phyloP scores from a whole-genome alignment of 2,329 filamentous ascomycete species.

The Chaetomium olivaceum region DNA sequence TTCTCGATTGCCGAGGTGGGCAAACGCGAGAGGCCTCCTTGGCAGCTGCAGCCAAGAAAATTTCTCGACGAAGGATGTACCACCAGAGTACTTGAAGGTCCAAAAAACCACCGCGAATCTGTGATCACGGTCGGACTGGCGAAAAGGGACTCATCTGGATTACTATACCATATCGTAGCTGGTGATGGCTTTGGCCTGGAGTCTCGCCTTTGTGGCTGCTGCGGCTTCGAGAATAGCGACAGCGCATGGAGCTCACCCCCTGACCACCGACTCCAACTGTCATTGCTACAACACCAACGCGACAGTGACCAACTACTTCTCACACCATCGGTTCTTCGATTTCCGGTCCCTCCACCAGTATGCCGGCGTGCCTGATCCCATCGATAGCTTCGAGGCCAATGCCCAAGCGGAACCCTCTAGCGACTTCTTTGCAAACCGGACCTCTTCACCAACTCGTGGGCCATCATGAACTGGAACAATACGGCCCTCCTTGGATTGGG shows the following conservation, averaged over 20 bases:
- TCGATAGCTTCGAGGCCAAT: constrained; percentile 36
- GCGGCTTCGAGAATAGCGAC: constrained; percentile 22
- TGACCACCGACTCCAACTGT: constrained; percentile 37
- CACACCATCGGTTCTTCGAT: constrained; percentile 43
- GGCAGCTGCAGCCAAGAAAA: background rate
- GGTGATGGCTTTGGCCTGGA: constrained; percentile 16
- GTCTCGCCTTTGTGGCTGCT: constrained; percentile 21
- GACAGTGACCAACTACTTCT: constrained; percentile 39
- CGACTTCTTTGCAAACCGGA: constrained; percentile 37
- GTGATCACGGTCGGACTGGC: background rate
- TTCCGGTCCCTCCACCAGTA: constrained; percentile 40
- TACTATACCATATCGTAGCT: background rate
- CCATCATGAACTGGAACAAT: constrained; percentile 43
- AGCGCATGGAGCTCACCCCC: constrained; percentile 28
- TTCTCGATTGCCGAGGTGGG: constrained; percentile 4
- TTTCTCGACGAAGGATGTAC: background rate
- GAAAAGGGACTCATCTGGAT: background rate
- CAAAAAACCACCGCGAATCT: background rate
- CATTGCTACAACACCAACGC: constrained; percentile 43
- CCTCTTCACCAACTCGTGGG: constrained; percentile 41
- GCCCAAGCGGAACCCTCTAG: constrained; percentile 36
- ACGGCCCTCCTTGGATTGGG: constrained; percentile 31
- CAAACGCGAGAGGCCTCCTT: background rate
- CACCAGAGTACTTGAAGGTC: background rate
- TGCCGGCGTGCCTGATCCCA: constrained; percentile 35